Evolutionary conservation across 2,329 filamentous ascomycete genomes (phyloP).

Genomic region (Triangularia verruculosa): DNA sequence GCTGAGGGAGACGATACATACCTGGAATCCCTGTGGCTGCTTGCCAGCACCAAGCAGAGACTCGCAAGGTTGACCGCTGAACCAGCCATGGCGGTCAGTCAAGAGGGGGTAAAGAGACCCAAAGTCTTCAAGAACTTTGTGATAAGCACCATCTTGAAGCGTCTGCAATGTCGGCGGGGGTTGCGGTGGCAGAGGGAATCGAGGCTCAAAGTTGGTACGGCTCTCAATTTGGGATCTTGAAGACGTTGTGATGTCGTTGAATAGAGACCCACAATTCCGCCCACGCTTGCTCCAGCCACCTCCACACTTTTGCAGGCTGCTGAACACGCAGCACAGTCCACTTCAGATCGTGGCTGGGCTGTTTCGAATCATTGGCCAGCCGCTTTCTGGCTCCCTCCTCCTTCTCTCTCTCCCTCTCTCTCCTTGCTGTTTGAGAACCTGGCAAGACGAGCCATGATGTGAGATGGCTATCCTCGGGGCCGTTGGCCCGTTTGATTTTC

Average conservation of each 20-base stretch:
- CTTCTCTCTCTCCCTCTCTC: not conserved
- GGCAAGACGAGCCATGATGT: not conserved
- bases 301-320: no score
- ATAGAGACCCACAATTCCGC: not conserved
- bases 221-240: conserved; percentile 11
- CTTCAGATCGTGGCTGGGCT: not conserved
- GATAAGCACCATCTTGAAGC: conserved; percentile 10
- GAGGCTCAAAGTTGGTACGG: conserved; percentile 10
- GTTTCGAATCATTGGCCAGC: no score
- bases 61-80: conserved; percentile 9
- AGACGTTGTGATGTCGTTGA: conserved; percentile 12
- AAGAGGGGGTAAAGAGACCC: conserved; percentile 10
- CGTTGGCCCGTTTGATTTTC: not conserved
- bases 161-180: conserved; percentile 11
- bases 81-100: conserved; percentile 7
- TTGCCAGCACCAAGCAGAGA: conserved; percentile 12
- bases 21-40: conserved; percentile 4
- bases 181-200: conserved; percentile 15
- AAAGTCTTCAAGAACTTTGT: conserved; percentile 12
- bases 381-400: not conserved
- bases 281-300: not conserved
- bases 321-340: not conserved
- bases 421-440: not conserved
- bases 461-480: not conserved
- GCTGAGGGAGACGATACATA: conserved; percentile 19